phyloP scores from a whole-genome alignment of 352 stramenopile genomes.

The Phytophthora pini region DNA sequence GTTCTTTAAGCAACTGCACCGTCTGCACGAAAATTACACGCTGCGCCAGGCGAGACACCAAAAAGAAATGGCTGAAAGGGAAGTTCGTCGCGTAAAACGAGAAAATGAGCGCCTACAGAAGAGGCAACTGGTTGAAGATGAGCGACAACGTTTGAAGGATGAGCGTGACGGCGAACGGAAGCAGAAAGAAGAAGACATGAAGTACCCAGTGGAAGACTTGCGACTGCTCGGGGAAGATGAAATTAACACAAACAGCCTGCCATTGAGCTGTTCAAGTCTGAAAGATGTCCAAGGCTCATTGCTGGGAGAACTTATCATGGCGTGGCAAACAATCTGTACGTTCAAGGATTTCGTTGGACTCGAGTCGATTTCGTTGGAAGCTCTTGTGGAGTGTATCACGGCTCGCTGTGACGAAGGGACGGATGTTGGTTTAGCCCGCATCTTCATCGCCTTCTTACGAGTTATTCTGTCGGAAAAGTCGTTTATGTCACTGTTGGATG shows the following conservation, averaged over 20 bases:
- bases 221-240: constrained; percentile 59
- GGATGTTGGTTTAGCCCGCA: constrained; percentile 55
- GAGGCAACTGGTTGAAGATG: constrained; percentile 53
- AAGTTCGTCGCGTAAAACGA: constrained; percentile 62
- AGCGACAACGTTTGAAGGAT: constrained; percentile 53
- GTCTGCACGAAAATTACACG: constrained; percentile 70
- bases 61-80: constrained; percentile 65
- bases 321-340: constrained; percentile 79
- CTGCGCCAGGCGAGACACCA: constrained; percentile 61
- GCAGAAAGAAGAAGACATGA: constrained; percentile 61
- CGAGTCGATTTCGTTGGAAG: constrained; percentile 68
- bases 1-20: constrained; percentile 87
- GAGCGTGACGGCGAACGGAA: constrained; percentile 73
- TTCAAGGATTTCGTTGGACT: constrained; percentile 77
- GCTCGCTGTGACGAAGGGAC: constrained; percentile 51
- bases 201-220: constrained; percentile 79
- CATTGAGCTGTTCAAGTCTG: constrained; percentile 45
- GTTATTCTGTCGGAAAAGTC: constrained; percentile 83
- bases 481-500: constrained; percentile 76
- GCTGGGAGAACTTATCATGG: constrained; percentile 80
- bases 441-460: constrained; percentile 78
- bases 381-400: constrained; percentile 60
- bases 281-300: constrained; percentile 61
- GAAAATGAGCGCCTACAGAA: constrained; percentile 65
- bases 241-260: constrained; percentile 38